Evolutionary conservation across 148 eudicot genomes (phyloP).

Genomic region (Vaccinium macrocarpon): DNA sequence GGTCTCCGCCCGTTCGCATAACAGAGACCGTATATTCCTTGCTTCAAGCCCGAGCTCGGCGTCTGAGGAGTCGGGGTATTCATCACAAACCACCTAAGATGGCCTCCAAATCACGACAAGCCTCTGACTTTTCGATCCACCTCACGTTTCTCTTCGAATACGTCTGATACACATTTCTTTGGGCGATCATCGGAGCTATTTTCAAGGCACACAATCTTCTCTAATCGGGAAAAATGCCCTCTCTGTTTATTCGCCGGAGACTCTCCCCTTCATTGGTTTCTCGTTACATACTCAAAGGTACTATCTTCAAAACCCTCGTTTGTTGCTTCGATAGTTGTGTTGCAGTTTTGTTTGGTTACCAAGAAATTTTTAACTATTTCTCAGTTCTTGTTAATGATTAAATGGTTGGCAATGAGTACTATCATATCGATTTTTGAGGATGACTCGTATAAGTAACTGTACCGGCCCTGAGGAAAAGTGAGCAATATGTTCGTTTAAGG

Average conservation of each 20-base stretch:
- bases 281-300: constrained; percentile 27
- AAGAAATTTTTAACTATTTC: neutral
- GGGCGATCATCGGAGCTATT: neutral
- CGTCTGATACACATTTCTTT: neutral
- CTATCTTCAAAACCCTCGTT: constrained; percentile 15
- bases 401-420: neutral
- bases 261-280: constrained; percentile 20
- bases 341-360: neutral
- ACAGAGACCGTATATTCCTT: constrained; percentile 2
- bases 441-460: neutral
- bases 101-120: neutral
- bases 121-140: constrained; percentile 7
- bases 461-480: too few relatives aligned
- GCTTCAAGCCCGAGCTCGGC: constrained; percentile 6
- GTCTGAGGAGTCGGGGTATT: constrained; percentile 2
- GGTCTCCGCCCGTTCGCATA: neutral
- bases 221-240: constrained; percentile 33
- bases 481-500: too few relatives aligned
- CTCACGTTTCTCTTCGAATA: constrained; percentile 5
- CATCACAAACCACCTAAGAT: neutral
- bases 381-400: neutral
- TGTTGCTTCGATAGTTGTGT: neutral
- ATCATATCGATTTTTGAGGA: neutral
- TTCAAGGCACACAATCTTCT: neutral
- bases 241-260: constrained; percentile 48